Evolutionary conservation across 768 basidiomycete genomes (phyloP).

Genomic region (Phylloporus rhodoxanthus): DNA sequence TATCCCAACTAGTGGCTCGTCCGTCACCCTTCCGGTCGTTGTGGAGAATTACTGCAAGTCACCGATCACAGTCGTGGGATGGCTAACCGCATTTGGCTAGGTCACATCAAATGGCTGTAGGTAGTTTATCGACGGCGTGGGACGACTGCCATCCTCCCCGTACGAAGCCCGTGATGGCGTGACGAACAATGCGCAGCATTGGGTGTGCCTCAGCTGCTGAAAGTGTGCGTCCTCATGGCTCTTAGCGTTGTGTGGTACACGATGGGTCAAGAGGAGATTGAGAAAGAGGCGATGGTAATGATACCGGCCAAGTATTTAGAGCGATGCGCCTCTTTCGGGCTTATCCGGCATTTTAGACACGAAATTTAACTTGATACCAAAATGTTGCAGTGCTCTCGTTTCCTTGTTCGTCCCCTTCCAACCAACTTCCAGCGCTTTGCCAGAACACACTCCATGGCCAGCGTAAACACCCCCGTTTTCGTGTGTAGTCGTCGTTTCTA

Average conservation of each 20-base stretch:
- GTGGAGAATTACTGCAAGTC: conserved; percentile 82
- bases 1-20: conserved; percentile 60
- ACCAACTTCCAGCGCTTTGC: conserved; percentile 6
- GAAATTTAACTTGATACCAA: conserved; percentile 16
- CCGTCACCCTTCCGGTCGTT: conserved; percentile 68
- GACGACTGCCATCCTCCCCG: too few species aligned
- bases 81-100: neutral
- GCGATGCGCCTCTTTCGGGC: conserved; percentile 9
- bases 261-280: too few species aligned
- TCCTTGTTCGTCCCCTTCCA: conserved; percentile 20
- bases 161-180: too few species aligned
- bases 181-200: too few species aligned
- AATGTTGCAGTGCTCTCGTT: conserved; percentile 30
- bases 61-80: neutral
- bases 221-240: too few species aligned
- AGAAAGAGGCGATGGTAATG: too few species aligned
- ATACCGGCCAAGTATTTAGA: too few species aligned
- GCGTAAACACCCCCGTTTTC: conserved; percentile 52
- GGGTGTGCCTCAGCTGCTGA: too few species aligned
- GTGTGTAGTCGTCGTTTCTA: conserved; percentile 34
- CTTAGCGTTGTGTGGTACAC: too few species aligned
- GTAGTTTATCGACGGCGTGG: too few species aligned
- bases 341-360: conserved; percentile 15
- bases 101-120: too few species aligned
- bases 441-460: conserved; percentile 51